Conservation (phyloP, 495 filamentous ascomycete genomes). For the Aspergillus nidulans region DNA sequence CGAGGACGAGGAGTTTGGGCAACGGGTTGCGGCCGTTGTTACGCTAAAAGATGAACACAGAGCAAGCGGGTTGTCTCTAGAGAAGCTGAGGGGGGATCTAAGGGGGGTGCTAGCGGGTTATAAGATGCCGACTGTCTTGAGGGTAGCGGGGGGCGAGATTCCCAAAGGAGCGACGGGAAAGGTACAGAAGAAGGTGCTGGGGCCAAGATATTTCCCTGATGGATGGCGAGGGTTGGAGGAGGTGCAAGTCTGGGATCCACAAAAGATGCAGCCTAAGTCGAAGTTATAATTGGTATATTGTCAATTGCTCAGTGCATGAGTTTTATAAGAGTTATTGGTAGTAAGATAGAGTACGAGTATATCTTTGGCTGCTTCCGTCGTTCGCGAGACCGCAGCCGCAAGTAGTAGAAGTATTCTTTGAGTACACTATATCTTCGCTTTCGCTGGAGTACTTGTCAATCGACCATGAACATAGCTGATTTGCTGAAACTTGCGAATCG, state of each 20-base stretch:
- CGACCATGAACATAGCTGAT: slow-evolving; percentile 48
- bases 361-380: too few species aligned
- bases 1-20: slow-evolving; percentile 37
- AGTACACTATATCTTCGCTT: slow-evolving; percentile 26
- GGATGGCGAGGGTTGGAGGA: slow-evolving; percentile 28
- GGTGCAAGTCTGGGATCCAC: slow-evolving; percentile 39
- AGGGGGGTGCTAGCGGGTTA: slow-evolving; percentile 36
- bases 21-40: slow-evolving; percentile 47
- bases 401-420: too few species aligned
- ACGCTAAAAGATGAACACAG: background rate
- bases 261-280: background rate
- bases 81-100: slow-evolving; percentile 37
- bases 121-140: slow-evolving; percentile 45
- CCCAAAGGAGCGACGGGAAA: slow-evolving; percentile 47
- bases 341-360: too few species aligned
- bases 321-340: too few species aligned
- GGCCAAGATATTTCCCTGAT: slow-evolving; percentile 39
- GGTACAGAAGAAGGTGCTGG: slow-evolving; percentile 48
- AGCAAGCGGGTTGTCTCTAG: slow-evolving; percentile 26
- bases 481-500: slow-evolving; percentile 39
- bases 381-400: too few species aligned
- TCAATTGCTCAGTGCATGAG: background rate
- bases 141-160: slow-evolving; percentile 41
- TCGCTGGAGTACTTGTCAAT: slow-evolving; percentile 17
- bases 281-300: background rate